Evolutionary conservation across 2,329 filamentous ascomycete genomes (phyloP).

Genomic region (Neopestalotiopsis clavispora): DNA sequence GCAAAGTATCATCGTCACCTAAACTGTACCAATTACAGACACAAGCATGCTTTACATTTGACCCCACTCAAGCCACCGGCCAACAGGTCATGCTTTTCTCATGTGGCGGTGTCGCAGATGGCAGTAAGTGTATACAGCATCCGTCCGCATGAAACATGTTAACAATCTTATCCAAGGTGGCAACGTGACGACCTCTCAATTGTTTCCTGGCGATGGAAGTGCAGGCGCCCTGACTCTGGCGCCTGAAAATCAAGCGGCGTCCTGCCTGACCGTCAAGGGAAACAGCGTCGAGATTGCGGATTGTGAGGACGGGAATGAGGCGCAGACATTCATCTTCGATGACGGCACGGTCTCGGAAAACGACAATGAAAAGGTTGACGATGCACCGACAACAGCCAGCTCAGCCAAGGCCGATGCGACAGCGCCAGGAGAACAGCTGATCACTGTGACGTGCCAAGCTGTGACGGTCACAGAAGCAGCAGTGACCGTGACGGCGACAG

Average conservation of each 20-base stretch:
- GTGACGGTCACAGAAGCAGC: slow-evolving; percentile 11
- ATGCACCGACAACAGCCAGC: neutral
- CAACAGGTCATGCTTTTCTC: slow-evolving; percentile 62
- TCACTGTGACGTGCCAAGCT: slow-evolving; percentile 4
- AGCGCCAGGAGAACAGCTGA: neutral
- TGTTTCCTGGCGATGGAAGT: slow-evolving; percentile 51
- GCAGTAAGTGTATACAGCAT: slow-evolving; percentile 37
- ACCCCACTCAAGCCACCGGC: slow-evolving; percentile 53
- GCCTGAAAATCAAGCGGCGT: slow-evolving; percentile 49
- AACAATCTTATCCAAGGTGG: slow-evolving; percentile 40
- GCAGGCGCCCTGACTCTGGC: slow-evolving; percentile 47
- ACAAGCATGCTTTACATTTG: slow-evolving; percentile 64
- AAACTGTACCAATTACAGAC: slow-evolving; percentile 38
- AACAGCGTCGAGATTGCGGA: slow-evolving; percentile 47
- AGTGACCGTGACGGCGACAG: slow-evolving; percentile 10
- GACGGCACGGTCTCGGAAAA: slow-evolving; percentile 5
- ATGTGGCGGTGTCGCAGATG: slow-evolving; percentile 62
- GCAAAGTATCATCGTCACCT: neutral
- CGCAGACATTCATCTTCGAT: slow-evolving; percentile 47
- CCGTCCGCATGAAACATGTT: slow-evolving; percentile 14
- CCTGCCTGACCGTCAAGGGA: slow-evolving; percentile 52
- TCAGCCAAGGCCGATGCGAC: neutral
- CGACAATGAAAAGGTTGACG: neutral
- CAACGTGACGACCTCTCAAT: slow-evolving; percentile 54
- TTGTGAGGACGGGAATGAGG: slow-evolving; percentile 44